Evolutionary conservation across 2,329 filamentous ascomycete species (phyloP).

Genomic region (Pestalotiopsis fici): DNA sequence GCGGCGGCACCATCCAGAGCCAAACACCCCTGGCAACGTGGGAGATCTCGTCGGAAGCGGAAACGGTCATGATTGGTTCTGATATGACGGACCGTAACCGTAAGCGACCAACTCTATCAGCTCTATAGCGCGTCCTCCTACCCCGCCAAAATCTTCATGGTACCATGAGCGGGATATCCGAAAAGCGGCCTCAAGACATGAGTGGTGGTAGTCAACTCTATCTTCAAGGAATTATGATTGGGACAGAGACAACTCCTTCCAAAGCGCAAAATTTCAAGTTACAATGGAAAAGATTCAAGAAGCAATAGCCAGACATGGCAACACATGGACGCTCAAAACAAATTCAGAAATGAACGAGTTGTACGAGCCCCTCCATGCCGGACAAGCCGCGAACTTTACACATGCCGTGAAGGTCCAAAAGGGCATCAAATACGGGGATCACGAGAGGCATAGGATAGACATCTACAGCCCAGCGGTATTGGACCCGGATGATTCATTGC

Average conservation of each 20-base stretch:
- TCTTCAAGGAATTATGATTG: not conserved
- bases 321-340: not conserved
- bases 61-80: not conserved
- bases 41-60: not conserved
- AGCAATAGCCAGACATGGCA: slow-evolving; percentile 5
- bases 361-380: not conserved
- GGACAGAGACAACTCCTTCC: not conserved
- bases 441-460: not conserved
- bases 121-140: not conserved
- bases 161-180: not conserved
- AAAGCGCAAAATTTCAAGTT: not conserved
- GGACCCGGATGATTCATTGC: not conserved
- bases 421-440: slow-evolving; percentile 3
- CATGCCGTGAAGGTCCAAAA: not conserved
- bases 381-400: not conserved
- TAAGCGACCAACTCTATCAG: not conserved
- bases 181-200: too few species aligned
- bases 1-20: not conserved
- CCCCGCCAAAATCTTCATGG: not conserved
- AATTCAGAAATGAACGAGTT: slow-evolving; percentile 3
- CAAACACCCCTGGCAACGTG: not conserved
- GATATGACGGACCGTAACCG: slow-evolving; percentile 1
- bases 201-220: not conserved
- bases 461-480: not conserved
- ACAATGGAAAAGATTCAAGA: slow-evolving; percentile 2